phyloP scores from a whole-genome alignment of 345 rosid genomes.

The Ceriops decandra region DNA sequence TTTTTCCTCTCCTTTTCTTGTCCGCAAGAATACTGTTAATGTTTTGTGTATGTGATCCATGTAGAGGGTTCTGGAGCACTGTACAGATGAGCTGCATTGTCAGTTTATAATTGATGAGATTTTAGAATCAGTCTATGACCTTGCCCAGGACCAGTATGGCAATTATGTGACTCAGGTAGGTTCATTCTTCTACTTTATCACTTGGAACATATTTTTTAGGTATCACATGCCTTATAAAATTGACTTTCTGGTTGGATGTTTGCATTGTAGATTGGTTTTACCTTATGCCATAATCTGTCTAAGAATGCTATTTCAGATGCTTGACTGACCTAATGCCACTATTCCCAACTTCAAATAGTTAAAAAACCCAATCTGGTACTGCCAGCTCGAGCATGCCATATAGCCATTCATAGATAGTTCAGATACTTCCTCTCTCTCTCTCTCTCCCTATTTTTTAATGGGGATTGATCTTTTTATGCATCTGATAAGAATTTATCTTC shows the following conservation, averaged over 20 bases:
- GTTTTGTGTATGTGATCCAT: conserved; percentile 20
- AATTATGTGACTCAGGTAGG: conserved; percentile 97
- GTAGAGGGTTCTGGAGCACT: conserved; percentile 94
- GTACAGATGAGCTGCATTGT: conserved; percentile 66
- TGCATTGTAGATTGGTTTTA: no score
- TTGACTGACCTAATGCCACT: background rate
- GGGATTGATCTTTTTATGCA: background rate
- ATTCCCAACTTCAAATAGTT: background rate
- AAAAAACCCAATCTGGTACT: background rate
- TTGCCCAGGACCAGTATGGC: conserved; percentile 97
- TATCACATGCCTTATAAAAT: background rate
- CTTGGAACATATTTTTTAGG: background rate
- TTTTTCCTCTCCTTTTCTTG: background rate
- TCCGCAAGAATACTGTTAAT: background rate
- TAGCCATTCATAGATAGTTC: background rate
- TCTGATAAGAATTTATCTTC: background rate
- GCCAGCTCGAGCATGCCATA: background rate
- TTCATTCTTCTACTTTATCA: background rate
- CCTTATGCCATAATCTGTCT: no score
- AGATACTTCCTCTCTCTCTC: background rate
- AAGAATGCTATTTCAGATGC: background rate
- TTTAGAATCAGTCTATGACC: conserved; percentile 67
- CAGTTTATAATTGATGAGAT: conserved; percentile 86
- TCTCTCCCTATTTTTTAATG: background rate
- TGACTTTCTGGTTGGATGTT: background rate